Evolutionary conservation across 2,329 filamentous ascomycete genomes (phyloP), one percentile per base, ranked within the genome.

Genomic region (Aspergillus jensenii): DNA sequence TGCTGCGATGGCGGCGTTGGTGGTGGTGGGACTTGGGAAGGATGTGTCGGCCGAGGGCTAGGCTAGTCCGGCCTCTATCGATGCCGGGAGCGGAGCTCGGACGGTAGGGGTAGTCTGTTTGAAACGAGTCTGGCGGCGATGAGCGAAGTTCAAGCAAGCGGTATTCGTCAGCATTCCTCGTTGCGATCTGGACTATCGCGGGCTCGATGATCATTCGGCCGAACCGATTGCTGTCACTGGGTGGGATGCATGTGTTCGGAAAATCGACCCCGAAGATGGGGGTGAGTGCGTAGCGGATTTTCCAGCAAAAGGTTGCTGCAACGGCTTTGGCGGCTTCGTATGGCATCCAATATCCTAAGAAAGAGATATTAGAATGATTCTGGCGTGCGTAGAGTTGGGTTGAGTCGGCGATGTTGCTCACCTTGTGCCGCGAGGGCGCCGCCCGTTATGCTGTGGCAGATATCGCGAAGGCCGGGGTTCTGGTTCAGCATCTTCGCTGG

Each of bases 361-460:
- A 43, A 7, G 25, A 53, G 19, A 21, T 31, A 51, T n/a, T 49
- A 44, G 55, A 41, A n/a, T n/a, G 35, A n/a, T 14, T 37, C 15
- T 9, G 35, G 15, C 35, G 41, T 35, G 56, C 41, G 14, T 19
- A 21, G 14, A 37, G 33, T 19, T 2, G 12, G n/a, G n/a, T 21
- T 23, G 25, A n/a, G 27, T 14, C n/a, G 9, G 35, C 27, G 19
- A 15, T 33, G 8, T 9, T 21, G 40, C n/a, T 60, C 79, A 92
- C 91, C 93, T 86, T 99, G 95, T 52, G 93, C 93, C 60, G 86
- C 86, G 57, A 98, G 87, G 31, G 92, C 88, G 6, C 95, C 95
- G 25, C 95, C 95, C 0, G 95, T 99, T 71, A 98, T 96, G 74
- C 91, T 96, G 72, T 96, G 90, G 27, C 90, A 91, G 60, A 98